Conservation (phyloP, 805 yeast species). For the Jamesozyma hellenica region DNA sequence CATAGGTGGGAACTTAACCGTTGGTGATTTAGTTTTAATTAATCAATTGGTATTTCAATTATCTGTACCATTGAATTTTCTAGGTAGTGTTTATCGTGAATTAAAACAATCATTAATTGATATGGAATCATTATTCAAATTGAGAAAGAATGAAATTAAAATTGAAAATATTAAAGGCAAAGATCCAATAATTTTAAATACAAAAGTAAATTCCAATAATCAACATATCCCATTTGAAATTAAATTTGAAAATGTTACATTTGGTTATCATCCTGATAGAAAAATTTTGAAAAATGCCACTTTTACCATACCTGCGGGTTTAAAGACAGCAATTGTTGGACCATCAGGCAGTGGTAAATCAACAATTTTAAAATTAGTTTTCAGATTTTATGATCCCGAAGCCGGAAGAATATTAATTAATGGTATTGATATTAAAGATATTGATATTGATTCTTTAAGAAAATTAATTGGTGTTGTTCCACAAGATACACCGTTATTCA, state of each 20-base stretch:
- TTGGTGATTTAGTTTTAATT: slow-evolving; percentile 89
- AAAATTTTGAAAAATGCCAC: slow-evolving; percentile 74
- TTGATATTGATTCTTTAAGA: slow-evolving; percentile 68
- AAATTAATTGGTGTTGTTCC: slow-evolving; percentile 84
- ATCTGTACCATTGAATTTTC: slow-evolving; percentile 85
- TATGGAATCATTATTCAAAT: slow-evolving; percentile 87
- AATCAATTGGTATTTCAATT: slow-evolving; percentile 94
- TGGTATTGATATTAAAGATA: slow-evolving; percentile 74
- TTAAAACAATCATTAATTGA: slow-evolving; percentile 85
- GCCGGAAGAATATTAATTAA: slow-evolving; percentile 73
- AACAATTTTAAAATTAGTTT: slow-evolving; percentile 71
- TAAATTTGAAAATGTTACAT: slow-evolving; percentile 79
- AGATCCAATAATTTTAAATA: slow-evolving; percentile 41
- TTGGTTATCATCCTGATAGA: slow-evolving; percentile 84
- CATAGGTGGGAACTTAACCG: slow-evolving; percentile 69
- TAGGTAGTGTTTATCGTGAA: slow-evolving; percentile 93
- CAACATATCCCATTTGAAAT: slow-evolving; percentile 56
- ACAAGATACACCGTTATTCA: slow-evolving; percentile 92
- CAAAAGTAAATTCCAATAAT: neutral
- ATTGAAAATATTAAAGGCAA: slow-evolving; percentile 50
- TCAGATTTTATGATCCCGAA: slow-evolving; percentile 80
- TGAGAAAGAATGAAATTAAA: slow-evolving; percentile 63
- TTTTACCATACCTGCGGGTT: slow-evolving; percentile 82
- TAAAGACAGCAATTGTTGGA: slow-evolving; percentile 89
- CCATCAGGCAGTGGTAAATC: slow-evolving; percentile 96